Evolutionary conservation across 192 early-diverging fungal species (phyloP).

Genomic region (Chytriomyces confervae): DNA sequence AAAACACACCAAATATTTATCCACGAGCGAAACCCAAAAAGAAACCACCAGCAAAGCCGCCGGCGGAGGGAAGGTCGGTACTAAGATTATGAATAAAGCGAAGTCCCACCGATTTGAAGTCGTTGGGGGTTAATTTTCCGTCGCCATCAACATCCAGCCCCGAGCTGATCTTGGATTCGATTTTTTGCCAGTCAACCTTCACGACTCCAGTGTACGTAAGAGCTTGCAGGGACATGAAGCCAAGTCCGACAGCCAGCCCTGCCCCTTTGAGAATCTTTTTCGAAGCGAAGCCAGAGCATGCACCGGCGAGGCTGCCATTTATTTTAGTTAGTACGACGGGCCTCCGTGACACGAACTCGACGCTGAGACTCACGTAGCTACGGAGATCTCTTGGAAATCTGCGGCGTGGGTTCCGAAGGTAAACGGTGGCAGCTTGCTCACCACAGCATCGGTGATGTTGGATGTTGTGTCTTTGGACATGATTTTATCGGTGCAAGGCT

Average conservation of each 20-base stretch:
- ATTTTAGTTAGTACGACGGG: neutral
- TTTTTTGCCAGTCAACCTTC: conserved; percentile 48
- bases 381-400: conserved; percentile 18
- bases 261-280: conserved; percentile 51
- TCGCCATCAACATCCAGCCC: conserved; percentile 48
- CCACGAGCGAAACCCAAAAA: conserved; percentile 49
- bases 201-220: conserved; percentile 43
- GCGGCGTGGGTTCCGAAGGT: conserved; percentile 28
- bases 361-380: conserved; percentile 20
- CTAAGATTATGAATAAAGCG: conserved; percentile 49
- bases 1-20: conserved; percentile 8
- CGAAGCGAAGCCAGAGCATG: conserved; percentile 46
- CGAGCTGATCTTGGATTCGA: conserved; percentile 28
- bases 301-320: conserved; percentile 35
- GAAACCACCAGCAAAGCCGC: conserved; percentile 49
- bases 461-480: neutral
- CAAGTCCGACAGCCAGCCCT: conserved; percentile 43
- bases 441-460: neutral
- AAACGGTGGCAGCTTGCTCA: conserved; percentile 7
- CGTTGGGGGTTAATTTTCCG: conserved; percentile 49
- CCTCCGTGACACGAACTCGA: neutral
- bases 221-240: conserved; percentile 49
- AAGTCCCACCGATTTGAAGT: conserved; percentile 26
- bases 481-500: neutral
- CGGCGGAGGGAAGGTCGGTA: conserved; percentile 44